These are phyloP conservation scores for Radiomyces spectabilis DNA, from an alignment of 192 early-diverging fungal genomes.

Conservation along the genomic window DNA sequence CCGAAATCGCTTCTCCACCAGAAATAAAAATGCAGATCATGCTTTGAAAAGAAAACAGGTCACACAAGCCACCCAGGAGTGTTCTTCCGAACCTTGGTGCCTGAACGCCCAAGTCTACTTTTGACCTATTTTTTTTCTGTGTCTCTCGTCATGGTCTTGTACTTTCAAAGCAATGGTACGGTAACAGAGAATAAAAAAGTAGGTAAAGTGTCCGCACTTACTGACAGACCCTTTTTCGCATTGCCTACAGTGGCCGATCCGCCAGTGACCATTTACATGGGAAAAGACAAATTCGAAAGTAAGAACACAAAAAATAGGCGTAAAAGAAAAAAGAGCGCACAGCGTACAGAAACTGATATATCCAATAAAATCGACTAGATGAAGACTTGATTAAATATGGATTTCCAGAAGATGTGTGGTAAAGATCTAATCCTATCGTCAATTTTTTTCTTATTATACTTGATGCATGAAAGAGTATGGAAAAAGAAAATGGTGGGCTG, in stretches of 20 bases:
- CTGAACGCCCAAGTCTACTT: too few species aligned
- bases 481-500: too few species aligned
- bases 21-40: too few species aligned
- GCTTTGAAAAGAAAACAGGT: too few species aligned
- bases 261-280: conserved; percentile 88
- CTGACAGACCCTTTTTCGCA: background rate
- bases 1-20: too few species aligned
- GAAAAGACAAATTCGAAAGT: conserved; percentile 98
- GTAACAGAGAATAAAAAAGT: too few species aligned
- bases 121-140: background rate
- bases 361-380: conserved; percentile 32
- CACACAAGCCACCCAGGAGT: too few species aligned
- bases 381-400: conserved; percentile 94
- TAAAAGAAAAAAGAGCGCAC: background rate
- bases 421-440: background rate
- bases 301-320: conserved; percentile 10
- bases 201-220: background rate
- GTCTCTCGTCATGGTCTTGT: background rate
- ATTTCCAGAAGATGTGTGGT: conserved; percentile 91
- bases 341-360: background rate
- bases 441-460: background rate
- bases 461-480: too few species aligned
- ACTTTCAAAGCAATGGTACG: background rate
- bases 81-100: too few species aligned
- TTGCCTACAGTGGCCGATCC: conserved; percentile 52